Evolutionary conservation across 78 protist genomes (phyloP).

Genomic region (Dictyostelium brefeldianum): DNA sequence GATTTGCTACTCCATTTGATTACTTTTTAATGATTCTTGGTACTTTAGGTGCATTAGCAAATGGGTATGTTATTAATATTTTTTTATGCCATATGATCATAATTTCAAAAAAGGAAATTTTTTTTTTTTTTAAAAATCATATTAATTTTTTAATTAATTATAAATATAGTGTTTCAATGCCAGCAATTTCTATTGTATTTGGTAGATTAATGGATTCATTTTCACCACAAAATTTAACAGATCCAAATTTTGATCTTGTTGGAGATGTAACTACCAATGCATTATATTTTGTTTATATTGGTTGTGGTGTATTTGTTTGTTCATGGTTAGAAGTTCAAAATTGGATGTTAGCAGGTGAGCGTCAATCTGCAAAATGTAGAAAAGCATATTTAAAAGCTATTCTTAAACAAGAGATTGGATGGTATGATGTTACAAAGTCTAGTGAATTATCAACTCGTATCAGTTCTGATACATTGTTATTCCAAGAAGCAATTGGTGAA

Average conservation of each 20-base stretch:
- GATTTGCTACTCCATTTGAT: conserved; percentile 62
- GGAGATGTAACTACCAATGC: conserved; percentile 14
- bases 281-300: conserved; percentile 48
- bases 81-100: too few relatives aligned
- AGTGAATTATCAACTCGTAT: conserved; percentile 63
- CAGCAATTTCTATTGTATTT: conserved; percentile 68
- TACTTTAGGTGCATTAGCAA: conserved; percentile 50
- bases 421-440: conserved; percentile 75
- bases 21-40: conserved; percentile 42
- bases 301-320: conserved; percentile 60
- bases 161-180: conserved; percentile 55
- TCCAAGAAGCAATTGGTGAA: conserved; percentile 85
- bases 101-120: too few relatives aligned
- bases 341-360: conserved; percentile 76
- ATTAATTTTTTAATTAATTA: too few relatives aligned
- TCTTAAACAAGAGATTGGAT: conserved; percentile 85
- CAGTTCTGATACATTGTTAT: conserved; percentile 48
- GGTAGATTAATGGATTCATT: conserved; percentile 63
- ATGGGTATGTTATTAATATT: neutral
- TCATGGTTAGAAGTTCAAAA: conserved; percentile 52
- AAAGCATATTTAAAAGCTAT: conserved; percentile 77
- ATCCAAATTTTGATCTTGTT: conserved; percentile 16
- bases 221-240: conserved; percentile 7
- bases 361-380: conserved; percentile 65
- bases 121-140: too few relatives aligned